phyloP scores from a whole-genome alignment of 345 rosid genomes.

The Kandelia obovata region DNA sequence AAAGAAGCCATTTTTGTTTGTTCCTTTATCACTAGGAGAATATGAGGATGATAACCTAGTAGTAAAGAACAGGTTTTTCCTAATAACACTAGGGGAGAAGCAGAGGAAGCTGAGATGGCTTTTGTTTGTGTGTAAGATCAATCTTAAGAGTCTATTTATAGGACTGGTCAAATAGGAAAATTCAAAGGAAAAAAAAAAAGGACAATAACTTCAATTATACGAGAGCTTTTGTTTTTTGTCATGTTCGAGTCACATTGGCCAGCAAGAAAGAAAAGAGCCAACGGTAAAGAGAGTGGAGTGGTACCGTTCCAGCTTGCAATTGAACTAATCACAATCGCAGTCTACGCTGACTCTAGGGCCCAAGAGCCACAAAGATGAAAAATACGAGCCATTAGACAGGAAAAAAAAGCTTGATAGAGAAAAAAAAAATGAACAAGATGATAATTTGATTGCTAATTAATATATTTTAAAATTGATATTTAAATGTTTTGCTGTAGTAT shows the following conservation, averaged over 20 bases:
- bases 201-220: constrained; percentile 9
- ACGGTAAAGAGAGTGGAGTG: background rate
- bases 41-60: background rate
- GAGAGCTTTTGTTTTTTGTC: background rate
- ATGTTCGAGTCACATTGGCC: constrained; percentile 2
- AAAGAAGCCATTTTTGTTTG: constrained; percentile 41
- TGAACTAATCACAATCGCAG: too few relatives aligned
- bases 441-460: too few relatives aligned
- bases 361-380: too few relatives aligned
- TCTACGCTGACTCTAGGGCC: too few relatives aligned
- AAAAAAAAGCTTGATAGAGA: too few relatives aligned
- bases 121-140: background rate
- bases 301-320: too few relatives aligned
- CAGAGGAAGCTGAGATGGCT: background rate
- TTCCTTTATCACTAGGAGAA: background rate
- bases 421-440: too few relatives aligned
- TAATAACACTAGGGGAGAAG: too few relatives aligned
- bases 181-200: background rate
- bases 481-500: too few relatives aligned
- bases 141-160: constrained; percentile 19
- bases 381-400: too few relatives aligned
- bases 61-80: too few relatives aligned
- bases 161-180: background rate
- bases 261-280: constrained; percentile 10
- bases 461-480: too few relatives aligned